These are phyloP conservation scores for Adansonia grandidieri DNA, from an alignment of 441 rosid species.

Conservation along the genomic window DNA sequence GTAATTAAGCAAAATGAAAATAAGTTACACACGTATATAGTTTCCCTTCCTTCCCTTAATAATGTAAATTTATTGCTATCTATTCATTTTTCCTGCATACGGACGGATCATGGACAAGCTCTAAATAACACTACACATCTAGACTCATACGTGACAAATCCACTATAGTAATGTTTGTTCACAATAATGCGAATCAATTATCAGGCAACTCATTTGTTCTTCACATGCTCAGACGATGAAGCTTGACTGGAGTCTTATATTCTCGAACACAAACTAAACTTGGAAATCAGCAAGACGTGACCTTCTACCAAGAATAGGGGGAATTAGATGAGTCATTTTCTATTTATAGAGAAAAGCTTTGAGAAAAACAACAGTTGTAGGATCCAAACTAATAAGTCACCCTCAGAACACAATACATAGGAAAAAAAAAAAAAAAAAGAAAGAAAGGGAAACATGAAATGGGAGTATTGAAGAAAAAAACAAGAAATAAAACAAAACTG, in stretches of 20 bases:
- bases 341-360: neutral
- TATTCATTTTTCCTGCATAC: neutral
- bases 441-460: no score
- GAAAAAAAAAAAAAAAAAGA: neutral
- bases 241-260: slow-evolving; percentile 85
- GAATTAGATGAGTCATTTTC: neutral
- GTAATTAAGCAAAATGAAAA: neutral
- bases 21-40: neutral
- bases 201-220: slow-evolving; percentile 10
- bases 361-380: neutral
- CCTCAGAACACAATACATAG: neutral
- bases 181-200: neutral
- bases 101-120: neutral
- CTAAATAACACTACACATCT: neutral
- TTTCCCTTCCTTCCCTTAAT: neutral
- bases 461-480: neutral
- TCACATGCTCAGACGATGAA: slow-evolving; percentile 84
- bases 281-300: slow-evolving; percentile 88
- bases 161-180: neutral
- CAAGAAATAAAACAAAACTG: neutral
- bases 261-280: slow-evolving; percentile 78
- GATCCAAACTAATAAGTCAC: neutral
- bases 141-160: neutral
- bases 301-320: slow-evolving; percentile 43
- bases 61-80: neutral